Percentiles rank a stretch among this genome's conserved stretches.
phyloP scores from a whole-genome alignment of 306 rosid genomes.

The Spatholobus suberectus region DNA sequence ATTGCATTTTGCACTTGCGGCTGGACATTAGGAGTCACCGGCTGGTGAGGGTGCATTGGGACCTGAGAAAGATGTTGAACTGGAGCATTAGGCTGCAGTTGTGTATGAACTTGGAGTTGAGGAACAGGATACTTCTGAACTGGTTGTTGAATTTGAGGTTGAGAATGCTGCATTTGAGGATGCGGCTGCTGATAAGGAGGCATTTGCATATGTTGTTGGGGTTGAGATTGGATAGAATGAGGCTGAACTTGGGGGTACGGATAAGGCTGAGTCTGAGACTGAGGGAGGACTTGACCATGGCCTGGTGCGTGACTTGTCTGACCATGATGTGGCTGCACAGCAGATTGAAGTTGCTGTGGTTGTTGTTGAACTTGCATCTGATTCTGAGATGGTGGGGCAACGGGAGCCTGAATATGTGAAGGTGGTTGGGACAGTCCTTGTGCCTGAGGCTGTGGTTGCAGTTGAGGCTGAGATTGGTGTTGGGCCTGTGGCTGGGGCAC shows the following conservation, averaged over 20 bases:
- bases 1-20: conserved; percentile 65
- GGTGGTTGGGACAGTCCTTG: conserved; percentile 51
- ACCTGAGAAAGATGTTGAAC: conserved; percentile 58
- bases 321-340: conserved; percentile 59
- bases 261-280: conserved; percentile 53
- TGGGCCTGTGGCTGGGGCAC: conserved; percentile 44
- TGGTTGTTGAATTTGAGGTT: conserved; percentile 71
- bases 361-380: conserved; percentile 69
- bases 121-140: conserved; percentile 62
- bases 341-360: conserved; percentile 68
- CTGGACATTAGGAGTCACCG: conserved; percentile 56
- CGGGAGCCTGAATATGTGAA: conserved; percentile 52
- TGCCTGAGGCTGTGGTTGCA: conserved; percentile 54
- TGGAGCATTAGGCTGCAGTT: conserved; percentile 59
- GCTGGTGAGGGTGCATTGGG: conserved; percentile 58
- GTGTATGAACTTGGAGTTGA: conserved; percentile 68
- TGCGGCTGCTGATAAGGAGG: conserved; percentile 81
- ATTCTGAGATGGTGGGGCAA: conserved; percentile 59
- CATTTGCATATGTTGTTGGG: conserved; percentile 60
- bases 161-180: conserved; percentile 61
- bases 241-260: conserved; percentile 57
- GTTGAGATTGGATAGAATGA: conserved; percentile 57
- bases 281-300: conserved; percentile 55
- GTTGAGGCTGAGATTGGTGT: conserved; percentile 48
- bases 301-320: conserved; percentile 65